Evolutionary conservation across 169 alveolate genomes (phyloP), one percentile per base, ranked within the genome.

Genomic region (Cryptosporidium meleagridis): DNA sequence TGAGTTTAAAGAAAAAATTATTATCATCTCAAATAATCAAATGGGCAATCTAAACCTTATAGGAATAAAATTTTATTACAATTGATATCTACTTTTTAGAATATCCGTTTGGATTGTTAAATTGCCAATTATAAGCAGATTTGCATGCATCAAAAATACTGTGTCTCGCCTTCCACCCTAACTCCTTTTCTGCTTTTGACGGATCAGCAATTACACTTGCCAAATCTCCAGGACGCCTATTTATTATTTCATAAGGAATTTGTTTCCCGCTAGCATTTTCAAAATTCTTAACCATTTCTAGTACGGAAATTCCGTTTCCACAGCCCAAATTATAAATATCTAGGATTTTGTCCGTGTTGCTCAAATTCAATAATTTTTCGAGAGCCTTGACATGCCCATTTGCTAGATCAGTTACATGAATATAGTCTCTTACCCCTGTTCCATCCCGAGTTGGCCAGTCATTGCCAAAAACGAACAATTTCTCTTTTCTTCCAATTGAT

Each of bases 331-430:
- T 96, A 91, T 92, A 95, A 18, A 93, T 92, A 58, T 94, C 95
- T 61, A 85, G 93, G 3, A 75, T 70, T 51, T 93, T 65, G 23
- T 91, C 92, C 10, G 69, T 31, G 23, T 41, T 14, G 3, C 48
- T 23, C 23, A 44, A 23, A 21, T 48, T 62, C 23, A 84, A 35
- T 23, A 92, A 84, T 86, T 91, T 91, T 65, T 92, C 84, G 18
- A 97, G 89, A 31, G 98, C 98, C 35, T 93, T 92, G 45, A 97
- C 91, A 93, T 97, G 99, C 9, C 97, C 99, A 37, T 93, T 85
- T n/a, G 98, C 98, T 59, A 97, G 93, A 73, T 97, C 99, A 9
- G 94, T 95, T 62, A 97, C 98, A 84, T 97, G 98, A 85, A 97
- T 95, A 86, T 96, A 97, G 87, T 97, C 99, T 87, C 98, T 92